Evolutionary conservation across 345 rosid species (phyloP), one percentile per base, ranked within the genome.

Genomic region (Hibiscus tridactylites): DNA sequence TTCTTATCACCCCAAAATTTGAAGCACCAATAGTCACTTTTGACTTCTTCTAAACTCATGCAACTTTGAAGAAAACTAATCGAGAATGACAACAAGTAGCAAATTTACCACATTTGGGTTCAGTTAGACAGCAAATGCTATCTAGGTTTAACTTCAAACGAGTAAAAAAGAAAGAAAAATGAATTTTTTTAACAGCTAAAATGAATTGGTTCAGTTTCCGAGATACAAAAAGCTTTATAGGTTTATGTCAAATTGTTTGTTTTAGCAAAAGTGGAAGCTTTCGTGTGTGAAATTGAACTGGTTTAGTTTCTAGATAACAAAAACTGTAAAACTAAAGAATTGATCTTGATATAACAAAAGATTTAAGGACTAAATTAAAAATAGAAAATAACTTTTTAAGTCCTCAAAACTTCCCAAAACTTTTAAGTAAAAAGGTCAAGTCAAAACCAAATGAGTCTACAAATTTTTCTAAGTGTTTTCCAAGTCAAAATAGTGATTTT

Each of bases 11-110:
- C 62, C 78, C 73, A 66, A 29, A 76, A 76, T 79, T 87, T 78
- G 78, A 80, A 76, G 78, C 70, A 78, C 70, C 73, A 58, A 76
- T 65, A 70, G 31, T 61, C 60, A 44, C 70, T 61, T 24, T 10
- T 70, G 59, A 70, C 39, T 70, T 80, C 78, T 70, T 77, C 75
- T 33, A 76, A 71, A 80, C 85, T 90, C 96, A 88, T 85, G 87
- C 91, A 86, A 89, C 70, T 82, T 74, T 77, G 74, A 26, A 67
- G 57, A 74, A 6, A 56, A 17, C 65, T 26, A 42, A 56, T 39
- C 47, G 26, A 72, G 9, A 8, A 44, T 11, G 11, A 49, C 44
- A 37, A 5, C 9, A 58, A 5, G 53, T 52, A 49, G n/a, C 39
- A 26, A 17, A 31, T 19, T 33, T n/a, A 46, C 74, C 68, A n/a